Conservation (phyloP, 73 alveolate species). For the Paramecium pentaurelia region DNA sequence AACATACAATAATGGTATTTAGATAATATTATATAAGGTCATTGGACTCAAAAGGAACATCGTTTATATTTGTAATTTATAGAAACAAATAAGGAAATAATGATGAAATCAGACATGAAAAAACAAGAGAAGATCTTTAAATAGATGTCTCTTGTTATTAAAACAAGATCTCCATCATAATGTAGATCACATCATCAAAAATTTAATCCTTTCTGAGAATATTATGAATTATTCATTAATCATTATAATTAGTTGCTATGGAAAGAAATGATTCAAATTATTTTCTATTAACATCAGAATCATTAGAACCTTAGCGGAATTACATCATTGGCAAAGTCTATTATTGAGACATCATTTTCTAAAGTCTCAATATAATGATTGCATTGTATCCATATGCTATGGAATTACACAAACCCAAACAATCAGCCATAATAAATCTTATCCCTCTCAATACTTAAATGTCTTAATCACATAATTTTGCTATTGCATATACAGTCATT, state of each 20-base stretch:
- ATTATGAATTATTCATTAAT: not conserved
- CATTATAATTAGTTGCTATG: not conserved
- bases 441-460: not conserved
- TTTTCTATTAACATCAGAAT: not conserved
- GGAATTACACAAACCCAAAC: not conserved
- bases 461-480: not conserved
- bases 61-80: conserved; percentile 7
- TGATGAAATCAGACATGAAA: conserved; percentile 19
- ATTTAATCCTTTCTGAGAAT: conserved; percentile 4
- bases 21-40: not conserved
- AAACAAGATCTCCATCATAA: conserved; percentile 13
- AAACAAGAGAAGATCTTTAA: conserved; percentile 6
- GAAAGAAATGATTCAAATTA: conserved; percentile 24
- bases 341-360: not conserved
- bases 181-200: conserved; percentile 33
- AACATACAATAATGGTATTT: conserved; percentile 9
- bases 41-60: conserved; percentile 40
- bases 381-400: not conserved
- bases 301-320: not conserved
- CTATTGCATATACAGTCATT: conserved; percentile 8
- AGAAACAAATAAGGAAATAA: not conserved
- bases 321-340: not conserved
- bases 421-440: conserved; percentile 30
- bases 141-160: conserved; percentile 1
- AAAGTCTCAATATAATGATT: not conserved